Percentiles rank a stretch among this genome's conserved stretches.
Conservation (phyloP, 2,329 filamentous ascomycete genomes). For the Cordyceps cateniannulata region DNA sequence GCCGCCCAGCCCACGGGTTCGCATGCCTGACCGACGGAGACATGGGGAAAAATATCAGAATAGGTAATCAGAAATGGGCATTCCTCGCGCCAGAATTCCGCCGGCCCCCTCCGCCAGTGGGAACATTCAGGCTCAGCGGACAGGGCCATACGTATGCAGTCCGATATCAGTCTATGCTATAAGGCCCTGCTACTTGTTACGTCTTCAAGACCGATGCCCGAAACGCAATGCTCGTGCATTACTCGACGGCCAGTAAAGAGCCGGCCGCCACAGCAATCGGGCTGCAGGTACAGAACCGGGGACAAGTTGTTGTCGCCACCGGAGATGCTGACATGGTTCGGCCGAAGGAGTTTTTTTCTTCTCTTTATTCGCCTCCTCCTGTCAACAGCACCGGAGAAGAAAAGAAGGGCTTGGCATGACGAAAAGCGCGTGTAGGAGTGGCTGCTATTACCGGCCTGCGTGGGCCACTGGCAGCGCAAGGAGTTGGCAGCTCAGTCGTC, state of each 20-base stretch:
- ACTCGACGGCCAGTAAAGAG: not conserved
- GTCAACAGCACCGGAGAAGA: not conserved
- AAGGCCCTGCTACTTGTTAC: not conserved
- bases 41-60: not conserved
- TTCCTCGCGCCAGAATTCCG: not conserved
- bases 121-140: not conserved
- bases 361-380: not conserved
- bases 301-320: not conserved
- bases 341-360: not conserved
- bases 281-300: not conserved
- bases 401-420: slow-evolving; percentile 6
- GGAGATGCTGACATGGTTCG: not conserved
- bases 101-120: not conserved
- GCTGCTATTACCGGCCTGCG: not conserved
- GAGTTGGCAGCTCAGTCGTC: not conserved
- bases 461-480: not conserved
- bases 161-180: not conserved
- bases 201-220: not conserved
- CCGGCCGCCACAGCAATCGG: not conserved
- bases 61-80: not conserved
- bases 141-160: not conserved
- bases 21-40: not conserved
- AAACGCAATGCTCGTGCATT: not conserved
- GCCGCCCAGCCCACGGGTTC: not conserved
- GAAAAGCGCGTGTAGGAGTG: slow-evolving; percentile 3